Conservation (phyloP, 352 stramenopile genomes). For the Blastocystis sp. region DNA sequence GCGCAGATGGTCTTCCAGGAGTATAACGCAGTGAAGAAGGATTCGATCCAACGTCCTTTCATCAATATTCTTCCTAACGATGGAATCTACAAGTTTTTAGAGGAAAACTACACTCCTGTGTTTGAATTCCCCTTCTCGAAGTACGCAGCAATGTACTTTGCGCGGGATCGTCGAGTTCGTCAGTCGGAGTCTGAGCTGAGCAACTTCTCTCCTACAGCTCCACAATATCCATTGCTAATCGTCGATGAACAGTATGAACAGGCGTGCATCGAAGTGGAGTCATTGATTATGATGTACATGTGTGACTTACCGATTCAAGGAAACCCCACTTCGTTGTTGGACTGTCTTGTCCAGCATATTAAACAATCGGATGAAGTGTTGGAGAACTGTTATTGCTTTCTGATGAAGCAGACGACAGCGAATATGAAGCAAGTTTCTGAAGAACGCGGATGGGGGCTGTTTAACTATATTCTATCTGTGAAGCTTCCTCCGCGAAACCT, state of each 20-base stretch:
- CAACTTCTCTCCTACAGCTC: constrained; percentile 4
- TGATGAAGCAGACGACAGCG: constrained; percentile 48
- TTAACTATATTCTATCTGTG: background rate
- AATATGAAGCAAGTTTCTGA: constrained; percentile 33
- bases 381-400: constrained; percentile 17
- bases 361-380: background rate
- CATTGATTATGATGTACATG: constrained; percentile 53
- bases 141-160: constrained; percentile 36
- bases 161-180: background rate
- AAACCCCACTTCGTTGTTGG: background rate
- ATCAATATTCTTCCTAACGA: constrained; percentile 1
- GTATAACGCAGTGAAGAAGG: constrained; percentile 15
- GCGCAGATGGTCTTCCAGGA: background rate
- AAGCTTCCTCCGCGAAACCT: background rate
- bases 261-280: background rate
- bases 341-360: background rate
- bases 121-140: constrained; percentile 8
- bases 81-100: constrained; percentile 14
- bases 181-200: background rate
- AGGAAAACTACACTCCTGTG: background rate
- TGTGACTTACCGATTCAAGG: constrained; percentile 18
- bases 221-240: background rate
- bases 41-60: constrained; percentile 11
- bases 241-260: background rate
- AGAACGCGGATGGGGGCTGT: constrained; percentile 20